Evolutionary conservation across 805 yeast genomes (phyloP), one percentile per base, ranked within the genome.

Genomic region (Cyberlindnera americana): DNA sequence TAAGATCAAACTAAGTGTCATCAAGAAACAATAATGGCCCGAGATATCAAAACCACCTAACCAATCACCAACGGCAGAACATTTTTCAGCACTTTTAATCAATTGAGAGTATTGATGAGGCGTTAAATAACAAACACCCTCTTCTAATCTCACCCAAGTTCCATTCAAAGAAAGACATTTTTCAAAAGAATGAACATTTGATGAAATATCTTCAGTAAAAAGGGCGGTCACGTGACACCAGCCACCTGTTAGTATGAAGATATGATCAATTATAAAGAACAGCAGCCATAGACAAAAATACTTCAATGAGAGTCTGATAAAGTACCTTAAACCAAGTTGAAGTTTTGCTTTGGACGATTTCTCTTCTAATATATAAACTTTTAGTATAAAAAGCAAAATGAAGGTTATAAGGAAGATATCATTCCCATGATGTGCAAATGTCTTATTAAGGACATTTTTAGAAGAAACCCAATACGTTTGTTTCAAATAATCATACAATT

Each of bases 1-100:
- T 0, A 72, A 41, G 9, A 73, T 55, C 42, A 73, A 47, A 44
- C 77, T 70, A 13, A 69, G 49, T 6, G 70, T 69, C 1, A 64
- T 53, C 2, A 75, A 40, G 37, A 73, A 65, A 46, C 73, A 72
- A 37, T 65, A 69, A 51, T 76, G 82, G 2, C 81, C 80, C 28
- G 78, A 72, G 5, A 70, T 58, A 49, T 76, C 81, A 49, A 75
- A 75, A 9, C 77, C 77, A 43, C 67, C 66, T 5, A 51, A 50
- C 80, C 81, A 75, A 13, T 46, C 35, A 2, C 71, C 75, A 17
- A 54, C 44, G 8, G 32, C 22, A 19, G 56, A 48, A 41, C 72
- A 67, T 4, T 29, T 36, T 32, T 59, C 62, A 1, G 70, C 66
- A 27, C 63, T 59, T 6, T 38, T 44, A 9, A 63, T 49, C 1